Conservation (phyloP, 305 asterid species). For the Rubia tinctorum region DNA sequence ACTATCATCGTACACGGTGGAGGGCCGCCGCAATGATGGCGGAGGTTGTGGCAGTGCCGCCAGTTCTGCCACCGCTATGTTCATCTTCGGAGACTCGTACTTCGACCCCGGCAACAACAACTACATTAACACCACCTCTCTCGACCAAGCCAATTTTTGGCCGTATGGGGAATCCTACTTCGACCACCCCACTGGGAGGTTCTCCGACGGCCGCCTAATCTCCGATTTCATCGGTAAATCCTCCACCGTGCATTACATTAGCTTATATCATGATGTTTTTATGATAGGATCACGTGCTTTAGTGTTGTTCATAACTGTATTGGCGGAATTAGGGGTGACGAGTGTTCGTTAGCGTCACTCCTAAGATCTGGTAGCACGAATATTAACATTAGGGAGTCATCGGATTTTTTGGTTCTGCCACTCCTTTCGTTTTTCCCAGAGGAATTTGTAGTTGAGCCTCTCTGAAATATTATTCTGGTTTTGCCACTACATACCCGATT, state of each 20-base stretch:
- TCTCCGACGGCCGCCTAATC: conserved; percentile 66
- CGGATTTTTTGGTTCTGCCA: too few species aligned
- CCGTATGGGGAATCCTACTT: conserved; percentile 63
- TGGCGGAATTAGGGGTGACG: too few species aligned
- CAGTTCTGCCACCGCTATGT: conserved; percentile 17
- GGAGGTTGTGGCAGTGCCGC: neutral
- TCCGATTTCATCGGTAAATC: conserved; percentile 54
- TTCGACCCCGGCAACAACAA: conserved; percentile 73
- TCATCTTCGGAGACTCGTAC: conserved; percentile 65
- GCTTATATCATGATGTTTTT: too few species aligned
- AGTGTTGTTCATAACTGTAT: too few species aligned
- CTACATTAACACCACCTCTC: conserved; percentile 57
- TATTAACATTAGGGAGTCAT: too few species aligned
- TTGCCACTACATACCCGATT: too few species aligned
- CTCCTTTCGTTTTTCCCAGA: too few species aligned
- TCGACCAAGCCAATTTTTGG: conserved; percentile 57
- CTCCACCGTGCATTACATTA: neutral
- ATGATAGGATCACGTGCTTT: too few species aligned
- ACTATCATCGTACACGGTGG: neutral
- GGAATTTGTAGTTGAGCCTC: too few species aligned
- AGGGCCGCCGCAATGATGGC: neutral
- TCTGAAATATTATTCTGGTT: too few species aligned
- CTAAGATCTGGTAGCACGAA: too few species aligned
- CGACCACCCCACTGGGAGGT: conserved; percentile 57
- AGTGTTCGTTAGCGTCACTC: too few species aligned